Base-by-base conservation (phyloP, 768 basidiomycete genomes). In the Tremella mesenterica region DNA sequence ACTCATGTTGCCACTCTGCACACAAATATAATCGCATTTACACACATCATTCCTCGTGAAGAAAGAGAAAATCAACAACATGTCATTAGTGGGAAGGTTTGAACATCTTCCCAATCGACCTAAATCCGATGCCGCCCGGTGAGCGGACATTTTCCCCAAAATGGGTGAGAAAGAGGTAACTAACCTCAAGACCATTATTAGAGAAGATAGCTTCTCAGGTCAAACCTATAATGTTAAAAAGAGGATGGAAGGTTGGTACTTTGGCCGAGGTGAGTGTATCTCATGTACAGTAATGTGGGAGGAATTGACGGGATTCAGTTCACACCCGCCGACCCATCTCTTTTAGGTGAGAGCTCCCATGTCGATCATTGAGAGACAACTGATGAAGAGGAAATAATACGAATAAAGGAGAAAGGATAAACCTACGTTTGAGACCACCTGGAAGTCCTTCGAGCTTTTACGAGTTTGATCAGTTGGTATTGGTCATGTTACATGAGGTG, bases 211-310 rank as follows among this genome's bases (percentile, higher is more conserved):
- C 69, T 1, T 63, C 59, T 41, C 78, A 88, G 45, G 88, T 93
- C 46, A 92, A 91, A 71, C 92, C 92, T 6, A 89, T 96, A 59
- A 95, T 95, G 91, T 77, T 83, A 53, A 87, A 84, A 60, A 84
- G 84, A 61, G 75, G 75, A 4, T 96, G 91, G 91, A 77, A 79
- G 25, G 68, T 77, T 0, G 75, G 75, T 0, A 54, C 56, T 1
- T 55, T 75, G 5, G 63, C 70, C 9, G 73, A 75, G 61, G 67
- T 69, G 51, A 54, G 60, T 41, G 14, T 6, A n/a, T n/a, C 43
- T 41, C 14, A 12, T 7, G 6, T 18, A 31, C n/a, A 20, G 16
- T 36, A 18, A 10, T 10, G 10, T 18, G n/a, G 8, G 23, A 41
- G 6, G 38, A 41, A 23, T 23, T 41, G 10, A 34, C 3, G 8